Evolutionary conservation across 768 basidiomycete species (phyloP), one percentile per base, ranked within the genome.

Genomic region (Pholiota molesta): DNA sequence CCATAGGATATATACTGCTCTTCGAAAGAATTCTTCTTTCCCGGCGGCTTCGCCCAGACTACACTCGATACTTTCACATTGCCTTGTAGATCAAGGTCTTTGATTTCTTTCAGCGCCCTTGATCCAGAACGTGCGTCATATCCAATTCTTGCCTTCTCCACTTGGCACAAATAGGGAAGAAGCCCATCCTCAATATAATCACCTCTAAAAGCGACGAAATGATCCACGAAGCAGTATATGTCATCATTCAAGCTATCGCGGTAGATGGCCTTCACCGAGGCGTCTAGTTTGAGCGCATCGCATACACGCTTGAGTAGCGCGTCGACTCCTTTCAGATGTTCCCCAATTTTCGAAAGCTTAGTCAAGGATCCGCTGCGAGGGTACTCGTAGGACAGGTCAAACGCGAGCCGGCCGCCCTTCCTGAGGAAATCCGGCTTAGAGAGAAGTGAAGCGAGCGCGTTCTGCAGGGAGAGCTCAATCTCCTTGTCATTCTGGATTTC

Each of bases 311-410:
- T 53, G 29, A 75, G 56, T 6, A 65, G 55, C 2, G 69, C 74
- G 49, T 78, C 76, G 9, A 42, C 63, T 1, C 75, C 76, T 62
- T 77, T 77, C 29, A 78, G 65, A 23, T 62, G 66, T 5, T 54
- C 56, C 29, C 42, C 33, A 6, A 75, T 40, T 9, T 62, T 19
- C 3, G 64, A 39, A 11, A 72, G 59, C 2, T 60, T 29, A 3
- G 59, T 64, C 11, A 31, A 21, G 35, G 53, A 44, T 1, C 39
- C 60, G 5, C 60, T 51, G 57, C 76, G 56, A 0, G 76, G 75
- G 51, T 81, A 80, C 28, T 69, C 62, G 60, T 78, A 72, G 26
- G 26, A 26, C 26, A 26, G 26, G 26, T 26, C 26, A 4, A 26
- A 26, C 26, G 26, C 26, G 13, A 81, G 60, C 14, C 68, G 65